These are phyloP conservation scores for Mentha longifolia DNA, from an alignment of 257 asterid genomes.

Conservation along the genomic window DNA sequence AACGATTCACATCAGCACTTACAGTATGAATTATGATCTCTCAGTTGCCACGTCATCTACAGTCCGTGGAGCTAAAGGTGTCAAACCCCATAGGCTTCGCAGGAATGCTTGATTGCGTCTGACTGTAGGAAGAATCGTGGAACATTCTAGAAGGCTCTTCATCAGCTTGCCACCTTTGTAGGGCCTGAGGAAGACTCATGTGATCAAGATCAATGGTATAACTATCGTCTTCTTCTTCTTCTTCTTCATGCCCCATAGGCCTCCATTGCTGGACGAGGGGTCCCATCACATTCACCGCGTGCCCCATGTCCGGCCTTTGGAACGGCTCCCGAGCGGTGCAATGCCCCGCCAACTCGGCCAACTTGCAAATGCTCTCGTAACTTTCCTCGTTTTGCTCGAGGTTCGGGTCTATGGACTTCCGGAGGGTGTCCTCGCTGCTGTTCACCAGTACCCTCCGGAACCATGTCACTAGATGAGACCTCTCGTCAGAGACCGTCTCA, in stretches of 20 bases:
- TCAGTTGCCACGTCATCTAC: constrained; percentile 48
- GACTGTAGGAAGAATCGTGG: constrained; percentile 54
- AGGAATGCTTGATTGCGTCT: constrained; percentile 75
- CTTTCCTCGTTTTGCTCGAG: constrained; percentile 75
- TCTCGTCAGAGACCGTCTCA: constrained; percentile 74
- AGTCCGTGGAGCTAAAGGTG: constrained; percentile 62
- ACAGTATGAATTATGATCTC: too few species aligned
- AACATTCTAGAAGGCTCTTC: constrained; percentile 93
- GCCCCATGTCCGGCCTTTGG: constrained; percentile 97
- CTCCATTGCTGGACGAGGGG: constrained; percentile 90
- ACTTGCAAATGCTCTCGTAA: constrained; percentile 73
- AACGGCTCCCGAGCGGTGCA: constrained; percentile 83
- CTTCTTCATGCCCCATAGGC: constrained; percentile 64
- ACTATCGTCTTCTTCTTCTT: too few species aligned
- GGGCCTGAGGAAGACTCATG: constrained; percentile 84
- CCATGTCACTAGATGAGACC: constrained; percentile 89
- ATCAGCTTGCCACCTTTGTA: constrained; percentile 79
- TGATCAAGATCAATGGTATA: constrained; percentile 63
- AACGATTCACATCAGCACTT: too few species aligned
- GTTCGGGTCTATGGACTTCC: constrained; percentile 61
- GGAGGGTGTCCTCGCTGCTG: constrained; percentile 56
- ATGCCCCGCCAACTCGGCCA: constrained; percentile 89
- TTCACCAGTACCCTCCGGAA: constrained; percentile 76
- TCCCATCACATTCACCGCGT: constrained; percentile 77
- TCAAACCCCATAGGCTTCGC: constrained; percentile 72